Evolutionary conservation across 768 basidiomycete species (phyloP), one percentile per base, ranked within the genome.

Genomic region (Termitomyces sp.): DNA sequence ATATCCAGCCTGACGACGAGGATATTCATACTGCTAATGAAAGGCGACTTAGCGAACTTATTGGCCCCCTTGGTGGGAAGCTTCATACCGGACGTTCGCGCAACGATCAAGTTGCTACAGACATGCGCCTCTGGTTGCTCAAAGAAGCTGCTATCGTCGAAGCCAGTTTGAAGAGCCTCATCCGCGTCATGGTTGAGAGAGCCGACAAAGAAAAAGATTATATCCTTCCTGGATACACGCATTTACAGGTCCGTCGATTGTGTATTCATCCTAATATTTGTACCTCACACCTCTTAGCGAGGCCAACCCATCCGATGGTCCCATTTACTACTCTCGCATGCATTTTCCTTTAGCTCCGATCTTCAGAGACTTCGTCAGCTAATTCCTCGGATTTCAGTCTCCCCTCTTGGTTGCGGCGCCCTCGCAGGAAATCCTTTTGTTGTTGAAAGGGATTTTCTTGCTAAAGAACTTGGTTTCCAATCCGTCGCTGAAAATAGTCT

Each of bases 21-120:
- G 97, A 99, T 68, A 98, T 99, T 59, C 96, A 98, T 71, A 99
- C 97, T 13, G 97, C 97, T 54, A 99, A 98, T 67, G 97, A 99
- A 70, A 86, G 97, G 48, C 84, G 97, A 43, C 73, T 99, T 63
- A 91, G 87, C 61, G 96, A 99, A 74, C 74, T 99, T 54, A 92
- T 98, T 54, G 97, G 97, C 0, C 78, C 90, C 14, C 82, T 93
- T 16, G 94, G 92, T 6, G 97, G 97, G 3, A 99, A 98, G 72
- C 79, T 99, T 44, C 97, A 99, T 69, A 99, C 97, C 0, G 97
- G 97, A 30, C 85, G 97, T 59, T 96, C 94, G 52, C 83, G 97
- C 54, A 99, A 99, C 71, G 97, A 99, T 69, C 97, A 99, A 70
- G 96, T 98, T 60, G 94, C 96, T 4, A 99, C 97, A 1, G 97